Percentiles rank a stretch among this genome's conserved stretches.
phyloP scores from a whole-genome alignment of 257 asterid genomes.

The Prunella vulgaris region DNA sequence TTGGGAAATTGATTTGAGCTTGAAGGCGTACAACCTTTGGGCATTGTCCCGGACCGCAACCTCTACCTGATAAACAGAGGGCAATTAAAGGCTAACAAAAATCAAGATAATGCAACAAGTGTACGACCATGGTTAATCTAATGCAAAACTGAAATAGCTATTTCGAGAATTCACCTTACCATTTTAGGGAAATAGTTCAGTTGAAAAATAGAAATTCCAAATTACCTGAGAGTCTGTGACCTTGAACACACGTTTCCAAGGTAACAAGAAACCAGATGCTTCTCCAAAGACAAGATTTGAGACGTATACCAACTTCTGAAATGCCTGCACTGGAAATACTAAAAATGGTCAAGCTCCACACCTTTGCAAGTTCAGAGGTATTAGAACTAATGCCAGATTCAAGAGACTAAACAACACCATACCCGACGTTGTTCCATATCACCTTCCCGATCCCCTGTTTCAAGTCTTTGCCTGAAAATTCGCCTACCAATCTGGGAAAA shows the following conservation, averaged over 20 bases:
- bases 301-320: constrained; percentile 93
- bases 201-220: constrained; percentile 1
- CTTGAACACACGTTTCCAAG: constrained; percentile 98
- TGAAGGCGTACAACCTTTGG: constrained; percentile 69
- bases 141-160: constrained; percentile 2
- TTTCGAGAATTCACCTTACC: neutral
- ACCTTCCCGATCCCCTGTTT: constrained; percentile 87
- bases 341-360: constrained; percentile 53
- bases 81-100: constrained; percentile 3
- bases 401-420: constrained; percentile 15
- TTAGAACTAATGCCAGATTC: constrained; percentile 11
- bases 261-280: constrained; percentile 90
- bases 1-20: constrained; percentile 59
- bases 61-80: constrained; percentile 61
- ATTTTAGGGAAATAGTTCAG: neutral
- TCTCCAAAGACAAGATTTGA: constrained; percentile 94
- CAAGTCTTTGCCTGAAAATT: constrained; percentile 88
- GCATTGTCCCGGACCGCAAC: constrained; percentile 94
- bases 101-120: neutral
- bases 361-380: constrained; percentile 17
- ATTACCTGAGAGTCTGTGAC: constrained; percentile 90
- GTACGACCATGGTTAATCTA: neutral
- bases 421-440: constrained; percentile 80
- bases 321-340: constrained; percentile 86
- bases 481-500: constrained; percentile 93